Conservation (phyloP, 2,329 filamentous ascomycete genomes). For the Westerdykella aurantiaca region DNA sequence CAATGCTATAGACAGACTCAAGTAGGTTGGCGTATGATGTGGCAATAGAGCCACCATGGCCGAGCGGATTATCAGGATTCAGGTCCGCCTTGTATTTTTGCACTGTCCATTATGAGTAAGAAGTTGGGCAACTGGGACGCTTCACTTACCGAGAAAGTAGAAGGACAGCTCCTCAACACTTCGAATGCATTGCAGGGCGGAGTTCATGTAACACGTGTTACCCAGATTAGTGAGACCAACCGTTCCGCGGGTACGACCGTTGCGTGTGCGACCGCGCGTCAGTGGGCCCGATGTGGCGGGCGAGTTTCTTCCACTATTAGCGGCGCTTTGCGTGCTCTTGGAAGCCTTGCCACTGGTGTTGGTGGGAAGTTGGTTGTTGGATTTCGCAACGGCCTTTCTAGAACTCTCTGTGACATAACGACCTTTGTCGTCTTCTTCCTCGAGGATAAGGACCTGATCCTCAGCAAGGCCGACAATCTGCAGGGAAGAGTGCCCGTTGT, state of each 20-base stretch:
- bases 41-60: slow-evolving; percentile 82
- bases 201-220: slow-evolving; percentile 99
- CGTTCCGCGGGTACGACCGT: slow-evolving; percentile 65
- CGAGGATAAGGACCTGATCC: slow-evolving; percentile 73
- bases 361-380: slow-evolving; percentile 41
- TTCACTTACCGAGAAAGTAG: slow-evolving; percentile 65
- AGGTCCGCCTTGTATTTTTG: slow-evolving; percentile 72
- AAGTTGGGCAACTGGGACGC: no score
- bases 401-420: slow-evolving; percentile 52
- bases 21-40: slow-evolving; percentile 73
- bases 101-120: slow-evolving; percentile 16
- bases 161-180: slow-evolving; percentile 89
- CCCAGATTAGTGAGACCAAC: slow-evolving; percentile 85
- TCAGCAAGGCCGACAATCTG: slow-evolving; percentile 62
- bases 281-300: slow-evolving; percentile 58
- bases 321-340: slow-evolving; percentile 36
- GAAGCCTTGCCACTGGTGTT: slow-evolving; percentile 31
- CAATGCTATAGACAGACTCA: slow-evolving; percentile 69
- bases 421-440: slow-evolving; percentile 57
- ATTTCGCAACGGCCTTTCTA: slow-evolving; percentile 32
- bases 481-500: slow-evolving; percentile 67
- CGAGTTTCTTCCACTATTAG: slow-evolving; percentile 59
- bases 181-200: slow-evolving; percentile 86
- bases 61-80: slow-evolving; percentile 78
- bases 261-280: slow-evolving; percentile 66